Conservation (phyloP, 176 grass and related monocot species). For the Musa acuminata region DNA sequence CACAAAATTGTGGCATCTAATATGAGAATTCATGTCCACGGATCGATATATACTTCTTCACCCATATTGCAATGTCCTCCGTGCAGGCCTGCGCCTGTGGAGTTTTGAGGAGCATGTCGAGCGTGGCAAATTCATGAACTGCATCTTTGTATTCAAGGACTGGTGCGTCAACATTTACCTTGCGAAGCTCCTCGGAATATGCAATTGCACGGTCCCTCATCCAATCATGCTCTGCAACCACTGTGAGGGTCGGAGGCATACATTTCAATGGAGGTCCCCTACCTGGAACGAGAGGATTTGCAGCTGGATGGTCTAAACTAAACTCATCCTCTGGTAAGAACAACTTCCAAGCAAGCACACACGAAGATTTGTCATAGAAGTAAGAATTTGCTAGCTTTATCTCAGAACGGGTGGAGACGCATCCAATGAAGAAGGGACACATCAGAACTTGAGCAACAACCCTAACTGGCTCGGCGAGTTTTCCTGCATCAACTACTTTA, state of each 20-base stretch:
- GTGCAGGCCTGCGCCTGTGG: conserved; percentile 3
- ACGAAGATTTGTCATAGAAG: conserved; percentile 9
- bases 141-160: conserved; percentile 16
- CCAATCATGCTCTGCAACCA: conserved; percentile 7
- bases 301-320: conserved; percentile 10
- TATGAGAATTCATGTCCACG: conserved; percentile 11
- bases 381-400: conserved; percentile 10
- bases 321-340: conserved; percentile 7
- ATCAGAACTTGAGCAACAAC: conserved; percentile 13
- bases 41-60: conserved; percentile 7
- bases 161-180: conserved; percentile 11
- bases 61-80: conserved; percentile 6
- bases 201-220: conserved; percentile 13
- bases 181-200: conserved; percentile 9
- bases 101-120: conserved; percentile 1
- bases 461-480: conserved; percentile 8
- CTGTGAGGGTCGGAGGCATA: conserved; percentile 5
- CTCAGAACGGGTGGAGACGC: conserved; percentile 1
- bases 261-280: conserved; percentile 1
- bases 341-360: conserved; percentile 12
- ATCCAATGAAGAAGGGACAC: conserved; percentile 10
- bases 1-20: not conserved
- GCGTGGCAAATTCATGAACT: conserved; percentile 7
- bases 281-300: conserved; percentile 3
- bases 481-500: not conserved